These are phyloP conservation scores for Mollisia scopiformis DNA, from an alignment of 2,329 filamentous ascomycete species.

Conservation along the genomic window DNA sequence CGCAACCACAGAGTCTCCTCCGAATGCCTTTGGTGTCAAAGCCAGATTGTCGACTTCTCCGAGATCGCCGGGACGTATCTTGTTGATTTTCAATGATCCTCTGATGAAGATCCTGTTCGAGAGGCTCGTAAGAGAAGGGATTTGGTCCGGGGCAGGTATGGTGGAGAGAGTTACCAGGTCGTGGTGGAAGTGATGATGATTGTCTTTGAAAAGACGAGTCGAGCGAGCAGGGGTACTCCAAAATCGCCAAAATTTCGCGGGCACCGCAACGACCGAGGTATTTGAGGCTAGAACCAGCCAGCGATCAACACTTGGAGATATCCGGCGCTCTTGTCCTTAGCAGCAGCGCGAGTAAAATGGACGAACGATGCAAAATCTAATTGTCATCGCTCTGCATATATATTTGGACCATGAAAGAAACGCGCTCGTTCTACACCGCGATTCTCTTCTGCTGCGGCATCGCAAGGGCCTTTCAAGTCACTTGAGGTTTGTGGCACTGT, in stretches of 20 bases:
- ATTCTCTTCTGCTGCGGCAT: neutral
- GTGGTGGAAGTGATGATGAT: constrained; percentile 1
- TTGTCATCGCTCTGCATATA: neutral
- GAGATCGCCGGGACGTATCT: constrained; percentile 13
- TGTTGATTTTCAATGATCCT: neutral
- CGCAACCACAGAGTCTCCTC: constrained; percentile 67
- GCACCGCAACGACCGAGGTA: neutral
- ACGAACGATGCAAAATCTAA: neutral
- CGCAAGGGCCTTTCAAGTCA: neutral
- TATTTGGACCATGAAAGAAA: neutral
- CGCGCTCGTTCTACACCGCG: neutral
- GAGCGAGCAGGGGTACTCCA: constrained; percentile 1
- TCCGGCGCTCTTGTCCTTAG: too few species aligned
- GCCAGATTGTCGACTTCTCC: constrained; percentile 57
- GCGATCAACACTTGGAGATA: neutral
- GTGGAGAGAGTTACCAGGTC: neutral
- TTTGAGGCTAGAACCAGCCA: neutral
- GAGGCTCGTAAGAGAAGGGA: too few species aligned
- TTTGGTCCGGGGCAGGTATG: neutral
- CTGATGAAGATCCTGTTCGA: neutral
- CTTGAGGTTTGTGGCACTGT: neutral
- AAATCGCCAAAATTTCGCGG: too few species aligned
- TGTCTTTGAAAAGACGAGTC: constrained; percentile 3
- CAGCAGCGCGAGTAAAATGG: neutral
- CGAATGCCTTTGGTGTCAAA: constrained; percentile 61